Evolutionary conservation across 805 yeast genomes (phyloP), one percentile per base, ranked within the genome.

Genomic region (Dipodascus geniculatus): DNA sequence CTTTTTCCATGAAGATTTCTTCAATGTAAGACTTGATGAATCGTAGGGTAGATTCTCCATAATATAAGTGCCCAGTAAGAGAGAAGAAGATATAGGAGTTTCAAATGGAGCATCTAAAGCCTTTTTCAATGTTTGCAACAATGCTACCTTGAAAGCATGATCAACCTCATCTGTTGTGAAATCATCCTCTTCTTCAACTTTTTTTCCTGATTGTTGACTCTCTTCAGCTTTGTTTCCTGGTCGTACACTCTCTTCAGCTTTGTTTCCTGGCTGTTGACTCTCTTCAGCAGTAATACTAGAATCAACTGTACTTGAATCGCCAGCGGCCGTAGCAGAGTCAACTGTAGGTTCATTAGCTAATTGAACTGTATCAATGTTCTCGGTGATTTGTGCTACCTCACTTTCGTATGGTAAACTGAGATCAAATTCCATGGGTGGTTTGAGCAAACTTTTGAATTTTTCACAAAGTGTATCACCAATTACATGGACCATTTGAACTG

Each of bases 1-100:
- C 63, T 91, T 91, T 67, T 86, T 89, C 95, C 95, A 91, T 2
- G 89, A 79, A 0, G 96, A 82, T 63, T 81, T 84, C 67, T 89
- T 90, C 53, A 85, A 76, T 23, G 51, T 54, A 22, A 68, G 59
- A 8, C 58, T 60, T 0, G 78, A 74, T 51, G 65, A 64, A 38
- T 57, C 57, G 49, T 58, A 61, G 1, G 96, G 95, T n/a, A 91
- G 67, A 67, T 88, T 87, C 51, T 78, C 78, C 56, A 82, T 73
- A 14, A 90, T 71, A 60, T 82, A 81, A 48, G 74, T 77, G 0
- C 93, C 77, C 75, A 90, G 82, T 66, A 91, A 84, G 22, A 74
- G 77, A 0, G 97, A 87, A 2, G 95, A 75, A 0, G 78, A 69
- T 24, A 87, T 74, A 3, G 98, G 97, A 2, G 81, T 63, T 22